Conservation (phyloP, 148 eudicot genomes). For the Salicornia ramosissima region DNA sequence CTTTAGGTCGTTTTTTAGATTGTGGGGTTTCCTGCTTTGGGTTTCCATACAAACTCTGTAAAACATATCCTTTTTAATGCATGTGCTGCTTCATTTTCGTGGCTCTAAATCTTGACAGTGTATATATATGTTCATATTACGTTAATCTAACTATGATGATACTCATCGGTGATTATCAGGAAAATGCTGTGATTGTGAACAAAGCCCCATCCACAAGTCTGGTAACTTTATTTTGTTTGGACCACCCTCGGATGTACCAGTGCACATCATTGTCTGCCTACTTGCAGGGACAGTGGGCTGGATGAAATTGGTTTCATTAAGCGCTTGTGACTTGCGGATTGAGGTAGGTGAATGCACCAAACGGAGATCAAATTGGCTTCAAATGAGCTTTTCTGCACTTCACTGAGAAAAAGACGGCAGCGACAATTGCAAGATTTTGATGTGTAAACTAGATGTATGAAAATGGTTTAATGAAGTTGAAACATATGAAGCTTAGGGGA, state of each 20-base stretch:
- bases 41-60: background rate
- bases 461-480: background rate
- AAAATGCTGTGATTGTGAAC: background rate
- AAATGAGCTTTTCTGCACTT: background rate
- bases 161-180: background rate
- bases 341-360: background rate
- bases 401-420: background rate
- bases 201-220: background rate
- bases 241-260: background rate
- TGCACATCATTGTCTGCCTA: background rate
- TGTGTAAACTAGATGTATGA: background rate
- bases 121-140: background rate
- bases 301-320: background rate
- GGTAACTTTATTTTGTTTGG: background rate
- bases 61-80: background rate
- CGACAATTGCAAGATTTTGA: background rate
- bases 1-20: no score
- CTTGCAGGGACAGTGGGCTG: background rate
- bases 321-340: background rate
- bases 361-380: background rate
- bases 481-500: constrained; percentile 5
- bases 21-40: background rate
- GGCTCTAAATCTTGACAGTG: background rate
- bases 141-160: background rate
- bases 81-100: background rate